A percentile compares a stretch with the other conserved stretches of the same genome.
Conservation (phyloP, 1,284 basidiomycete species). For the Peniophora sp. region DNA sequence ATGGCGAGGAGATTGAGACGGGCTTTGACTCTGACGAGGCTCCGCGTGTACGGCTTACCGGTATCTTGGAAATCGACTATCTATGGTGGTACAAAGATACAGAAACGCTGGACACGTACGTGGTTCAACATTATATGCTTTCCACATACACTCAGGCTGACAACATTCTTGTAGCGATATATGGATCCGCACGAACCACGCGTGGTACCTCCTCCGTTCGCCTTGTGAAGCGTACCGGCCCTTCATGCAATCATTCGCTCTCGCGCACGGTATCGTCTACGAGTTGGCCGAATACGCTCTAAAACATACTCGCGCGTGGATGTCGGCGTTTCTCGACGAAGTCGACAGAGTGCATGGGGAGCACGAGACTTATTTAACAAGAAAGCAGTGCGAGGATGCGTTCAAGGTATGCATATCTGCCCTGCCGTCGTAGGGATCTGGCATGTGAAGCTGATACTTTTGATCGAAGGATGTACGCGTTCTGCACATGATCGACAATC, state of each 20-base stretch:
- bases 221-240: conserved; percentile 36
- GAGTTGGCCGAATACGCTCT: conserved; percentile 30
- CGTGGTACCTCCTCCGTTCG: conserved; percentile 56
- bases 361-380: too few species aligned
- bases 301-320: conserved; percentile 24
- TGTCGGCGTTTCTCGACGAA: conserved; percentile 32
- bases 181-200: conserved; percentile 32
- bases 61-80: conserved; percentile 27
- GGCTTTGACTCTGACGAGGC: not conserved
- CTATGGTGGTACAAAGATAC: conserved; percentile 15
- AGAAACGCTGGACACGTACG: conserved; percentile 30
- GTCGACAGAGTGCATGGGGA: too few species aligned
- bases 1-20: not conserved
- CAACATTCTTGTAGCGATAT: conserved; percentile 23
- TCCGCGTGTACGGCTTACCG: conserved; percentile 27
- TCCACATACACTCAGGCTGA: not conserved
- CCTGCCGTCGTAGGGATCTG: too few species aligned
- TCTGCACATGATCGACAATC: not conserved
- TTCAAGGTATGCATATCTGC: too few species aligned
- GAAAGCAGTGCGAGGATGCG: too few species aligned
- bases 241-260: conserved; percentile 37
- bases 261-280: conserved; percentile 39
- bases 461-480: conserved; percentile 1
- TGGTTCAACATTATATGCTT: not conserved
- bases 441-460: too few species aligned